Conservation (phyloP, 768 basidiomycete genomes). For the Glaciozyma antarctica region DNA sequence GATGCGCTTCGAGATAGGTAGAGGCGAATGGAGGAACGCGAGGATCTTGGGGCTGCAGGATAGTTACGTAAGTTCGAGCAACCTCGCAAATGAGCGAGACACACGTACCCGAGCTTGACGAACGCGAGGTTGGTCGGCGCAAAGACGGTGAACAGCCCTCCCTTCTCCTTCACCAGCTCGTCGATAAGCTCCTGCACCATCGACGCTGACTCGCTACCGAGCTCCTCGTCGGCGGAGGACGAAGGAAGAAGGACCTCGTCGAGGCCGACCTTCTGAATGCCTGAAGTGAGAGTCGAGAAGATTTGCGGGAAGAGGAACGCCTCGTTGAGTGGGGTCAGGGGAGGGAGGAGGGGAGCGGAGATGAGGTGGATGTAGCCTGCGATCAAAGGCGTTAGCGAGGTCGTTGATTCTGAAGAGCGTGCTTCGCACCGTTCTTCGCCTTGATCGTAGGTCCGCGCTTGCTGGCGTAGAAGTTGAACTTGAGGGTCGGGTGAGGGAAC, state of each 20-base stretch:
- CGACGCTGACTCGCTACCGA: neutral
- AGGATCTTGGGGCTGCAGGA: constrained; percentile 31
- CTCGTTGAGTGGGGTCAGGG: constrained; percentile 38
- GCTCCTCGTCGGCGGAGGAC: constrained; percentile 13
- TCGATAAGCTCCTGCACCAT: constrained; percentile 6
- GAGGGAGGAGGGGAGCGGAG: constrained; percentile 39
- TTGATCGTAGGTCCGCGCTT: constrained; percentile 36
- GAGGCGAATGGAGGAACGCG: constrained; percentile 42
- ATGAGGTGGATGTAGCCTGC: constrained; percentile 37
- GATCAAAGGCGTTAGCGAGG: neutral
- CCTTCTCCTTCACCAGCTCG: constrained; percentile 30
- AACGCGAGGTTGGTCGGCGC: constrained; percentile 20
- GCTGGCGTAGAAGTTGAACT: constrained; percentile 41
- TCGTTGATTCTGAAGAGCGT: neutral
- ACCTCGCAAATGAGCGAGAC: neutral
- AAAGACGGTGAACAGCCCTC: constrained; percentile 11
- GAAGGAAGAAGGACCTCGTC: constrained; percentile 25
- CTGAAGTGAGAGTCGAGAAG: constrained; percentile 41
- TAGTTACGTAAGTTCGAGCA: neutral
- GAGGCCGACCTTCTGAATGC: constrained; percentile 38
- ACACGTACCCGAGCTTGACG: constrained; percentile 11
- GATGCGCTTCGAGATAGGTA: constrained; percentile 23
- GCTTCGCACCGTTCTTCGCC: constrained; percentile 40
- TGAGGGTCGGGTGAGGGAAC: constrained; percentile 31
- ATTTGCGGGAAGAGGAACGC: constrained; percentile 40